These are phyloP conservation scores for Astrephomene gubernaculifera DNA, from an alignment of 139 green algal species.

Conservation along the genomic window DNA sequence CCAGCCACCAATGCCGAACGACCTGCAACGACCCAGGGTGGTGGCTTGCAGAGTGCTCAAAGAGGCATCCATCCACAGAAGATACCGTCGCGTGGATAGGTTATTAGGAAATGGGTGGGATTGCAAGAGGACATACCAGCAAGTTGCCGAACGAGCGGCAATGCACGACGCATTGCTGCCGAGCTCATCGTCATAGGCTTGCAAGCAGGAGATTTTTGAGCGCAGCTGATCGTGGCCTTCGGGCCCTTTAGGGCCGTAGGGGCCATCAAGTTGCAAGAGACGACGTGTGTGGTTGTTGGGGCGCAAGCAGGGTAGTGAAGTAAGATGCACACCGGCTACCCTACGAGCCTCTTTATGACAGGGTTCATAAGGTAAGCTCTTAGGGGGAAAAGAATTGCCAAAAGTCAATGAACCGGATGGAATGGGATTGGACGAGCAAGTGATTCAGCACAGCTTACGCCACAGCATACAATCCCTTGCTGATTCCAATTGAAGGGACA, in stretches of 20 bases:
- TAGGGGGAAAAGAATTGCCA: too few species aligned
- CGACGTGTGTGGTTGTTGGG: not conserved
- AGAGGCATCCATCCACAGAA: not conserved
- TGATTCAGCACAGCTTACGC: not conserved
- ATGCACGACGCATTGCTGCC: not conserved
- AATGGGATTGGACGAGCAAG: not conserved
- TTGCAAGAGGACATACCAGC: not conserved
- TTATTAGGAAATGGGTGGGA: not conserved
- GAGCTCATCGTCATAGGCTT: not conserved
- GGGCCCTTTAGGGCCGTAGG: conserved; percentile 18
- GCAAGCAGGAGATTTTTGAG: not conserved
- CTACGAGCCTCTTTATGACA: too few species aligned
- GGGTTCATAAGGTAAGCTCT: too few species aligned
- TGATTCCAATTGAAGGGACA: not conserved
- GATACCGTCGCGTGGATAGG: not conserved
- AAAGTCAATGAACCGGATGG: not conserved
- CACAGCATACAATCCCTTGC: not conserved
- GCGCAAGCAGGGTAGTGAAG: too few species aligned
- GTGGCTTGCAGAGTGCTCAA: not conserved
- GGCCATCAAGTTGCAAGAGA: conserved; percentile 15
- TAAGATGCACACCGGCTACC: too few species aligned
- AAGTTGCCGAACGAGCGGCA: conserved; percentile 32
- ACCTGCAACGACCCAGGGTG: not conserved
- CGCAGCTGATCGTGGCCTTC: conserved; percentile 1
- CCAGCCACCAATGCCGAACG: conserved; percentile 5